Evolutionary conservation across 2,329 filamentous ascomycete species (phyloP), one percentile per base, ranked within the genome.

Genomic region (Chrysoporthe austroafricana): DNA sequence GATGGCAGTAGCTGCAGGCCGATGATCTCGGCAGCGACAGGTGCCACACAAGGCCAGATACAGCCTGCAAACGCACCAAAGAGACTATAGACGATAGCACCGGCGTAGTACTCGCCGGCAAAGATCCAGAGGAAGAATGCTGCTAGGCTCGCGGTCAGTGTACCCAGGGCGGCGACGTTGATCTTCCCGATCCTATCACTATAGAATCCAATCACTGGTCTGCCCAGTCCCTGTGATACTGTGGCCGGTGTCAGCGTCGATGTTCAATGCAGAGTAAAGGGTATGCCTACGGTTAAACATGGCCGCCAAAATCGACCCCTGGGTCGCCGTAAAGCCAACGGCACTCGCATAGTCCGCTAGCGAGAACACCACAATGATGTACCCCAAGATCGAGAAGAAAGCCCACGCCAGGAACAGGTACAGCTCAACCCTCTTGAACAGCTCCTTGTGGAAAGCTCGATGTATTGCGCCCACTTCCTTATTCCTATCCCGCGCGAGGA

Each of bases 281-380:
- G 11, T 11, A 7, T 71, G 75, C 66, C 85, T 81, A 74, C 90
- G 74, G 75, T 93, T 94, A 72, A 94, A 84, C 48, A 94, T 78
- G 4, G 92, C 92, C n/a, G 88, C 90, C 58, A 93, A 83, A 18
- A 93, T 82, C 0, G 89, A 88, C 7, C 90, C 91, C 73, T 94
- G 88, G 5, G 85, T 83, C 1, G 90, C 82, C 0, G 83, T 83
- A 42, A 94, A 84, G 1, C 91, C 91, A 56, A 94, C 86, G 4
- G 84, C 84, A 66, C 86, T 84, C 48, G 90, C 90, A 74, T 93
- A 95, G 75, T 90, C 91, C 16, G 91, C 88, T 58, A 94, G 79
- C 13, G 88, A 91, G 77, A 94, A 95, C 57, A 94, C 84, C n/a
- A 94, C 83, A 4, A 93, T 90, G 36, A 92, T 84, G 73, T 95